Conservation (phyloP, 306 rosid species). For the Sechiopsis laciniata region DNA sequence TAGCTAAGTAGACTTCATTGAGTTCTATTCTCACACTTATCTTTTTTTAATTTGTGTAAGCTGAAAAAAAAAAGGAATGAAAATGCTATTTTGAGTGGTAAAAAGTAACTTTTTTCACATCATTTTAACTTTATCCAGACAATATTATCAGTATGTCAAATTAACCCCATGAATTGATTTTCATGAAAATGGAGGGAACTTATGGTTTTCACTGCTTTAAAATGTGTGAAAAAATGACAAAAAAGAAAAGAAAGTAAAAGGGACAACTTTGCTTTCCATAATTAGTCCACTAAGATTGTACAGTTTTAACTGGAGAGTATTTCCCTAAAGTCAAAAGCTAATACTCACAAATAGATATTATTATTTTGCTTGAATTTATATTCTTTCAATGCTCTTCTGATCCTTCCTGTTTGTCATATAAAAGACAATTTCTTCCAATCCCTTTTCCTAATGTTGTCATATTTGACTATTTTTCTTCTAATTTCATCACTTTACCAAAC, state of each 20-base stretch:
- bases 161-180: conserved; percentile 17
- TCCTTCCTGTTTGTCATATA: conserved; percentile 11
- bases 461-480: conserved; percentile 29
- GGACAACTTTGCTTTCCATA: conserved; percentile 32
- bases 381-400: neutral
- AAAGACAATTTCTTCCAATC: conserved; percentile 15
- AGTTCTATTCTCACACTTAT: neutral
- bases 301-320: conserved; percentile 28
- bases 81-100: neutral
- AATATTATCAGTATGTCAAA: neutral
- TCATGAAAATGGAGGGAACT: neutral
- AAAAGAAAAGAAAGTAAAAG: neutral
- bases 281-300: conserved; percentile 33
- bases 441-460: conserved; percentile 21
- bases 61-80: neutral
- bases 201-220: conserved; percentile 9
- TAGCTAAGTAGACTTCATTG: neutral
- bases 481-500: conserved; percentile 35
- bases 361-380: conserved; percentile 27
- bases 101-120: conserved; percentile 11
- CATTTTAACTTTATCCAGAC: conserved; percentile 20
- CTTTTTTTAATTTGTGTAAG: conserved; percentile 1
- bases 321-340: conserved; percentile 64
- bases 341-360: conserved; percentile 34
- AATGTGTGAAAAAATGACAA: neutral